A percentile compares a stretch with the other conserved stretches of the same genome.
Evolutionary conservation across 2,329 filamentous ascomycete species (phyloP).

Genomic region (Neoscytalidium dimidiatum): DNA sequence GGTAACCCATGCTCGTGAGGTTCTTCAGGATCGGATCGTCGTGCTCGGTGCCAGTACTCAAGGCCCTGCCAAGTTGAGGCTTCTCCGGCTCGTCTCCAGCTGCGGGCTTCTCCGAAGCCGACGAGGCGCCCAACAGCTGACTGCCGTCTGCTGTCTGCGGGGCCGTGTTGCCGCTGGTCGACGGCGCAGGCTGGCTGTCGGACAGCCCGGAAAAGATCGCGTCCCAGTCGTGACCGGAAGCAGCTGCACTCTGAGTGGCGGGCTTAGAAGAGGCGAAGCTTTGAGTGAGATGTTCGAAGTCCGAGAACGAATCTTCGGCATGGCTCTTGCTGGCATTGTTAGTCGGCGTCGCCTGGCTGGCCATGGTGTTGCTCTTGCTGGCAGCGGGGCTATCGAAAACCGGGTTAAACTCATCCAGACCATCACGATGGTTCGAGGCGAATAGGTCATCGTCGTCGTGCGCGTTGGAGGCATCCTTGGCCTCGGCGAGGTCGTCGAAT

Average conservation of each 20-base stretch:
- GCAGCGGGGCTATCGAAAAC: slow-evolving; percentile 70
- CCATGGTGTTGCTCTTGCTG: slow-evolving; percentile 51
- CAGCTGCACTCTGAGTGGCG: slow-evolving; percentile 40
- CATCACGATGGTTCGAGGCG: slow-evolving; percentile 60
- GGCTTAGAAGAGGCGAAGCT: slow-evolving; percentile 42
- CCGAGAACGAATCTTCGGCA: slow-evolving; percentile 50
- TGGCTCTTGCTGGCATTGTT: slow-evolving; percentile 15
- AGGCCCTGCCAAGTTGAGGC: slow-evolving; percentile 63
- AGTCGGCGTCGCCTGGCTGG: slow-evolving; percentile 44
- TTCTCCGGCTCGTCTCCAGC: slow-evolving; percentile 7
- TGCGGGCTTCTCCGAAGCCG: neutral
- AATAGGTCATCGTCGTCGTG: slow-evolving; percentile 76
- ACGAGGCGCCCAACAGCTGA: slow-evolving; percentile 25
- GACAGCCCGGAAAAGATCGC: slow-evolving; percentile 86
- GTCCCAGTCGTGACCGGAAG: slow-evolving; percentile 79
- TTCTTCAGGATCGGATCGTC: slow-evolving; percentile 92
- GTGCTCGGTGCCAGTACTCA: slow-evolving; percentile 74
- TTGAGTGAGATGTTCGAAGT: slow-evolving; percentile 48
- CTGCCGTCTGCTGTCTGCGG: slow-evolving; percentile 35
- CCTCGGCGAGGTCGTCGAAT: slow-evolving; percentile 81
- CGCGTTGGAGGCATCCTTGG: slow-evolving; percentile 70
- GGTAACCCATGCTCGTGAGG: slow-evolving; percentile 86
- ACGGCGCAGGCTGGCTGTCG: slow-evolving; percentile 28
- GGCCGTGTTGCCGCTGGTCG: slow-evolving; percentile 32
- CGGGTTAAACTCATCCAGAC: slow-evolving; percentile 76